These are phyloP conservation scores for Neurospora sp. DNA, from an alignment of 495 filamentous ascomycete species.

Conservation along the genomic window DNA sequence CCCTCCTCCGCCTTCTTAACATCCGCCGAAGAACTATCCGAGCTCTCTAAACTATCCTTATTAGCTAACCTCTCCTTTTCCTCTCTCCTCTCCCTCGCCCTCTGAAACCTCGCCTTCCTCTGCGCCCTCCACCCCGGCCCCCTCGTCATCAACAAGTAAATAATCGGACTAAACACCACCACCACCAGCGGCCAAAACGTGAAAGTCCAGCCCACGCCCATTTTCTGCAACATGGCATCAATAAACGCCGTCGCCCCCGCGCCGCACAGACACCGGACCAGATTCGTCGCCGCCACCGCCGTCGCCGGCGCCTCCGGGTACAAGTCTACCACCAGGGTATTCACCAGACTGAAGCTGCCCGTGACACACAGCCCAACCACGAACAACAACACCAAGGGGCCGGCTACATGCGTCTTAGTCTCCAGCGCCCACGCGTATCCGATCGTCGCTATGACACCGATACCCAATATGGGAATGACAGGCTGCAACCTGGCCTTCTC, in stretches of 20 bases:
- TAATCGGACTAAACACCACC: constrained; percentile 23
- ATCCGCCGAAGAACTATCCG: neutral
- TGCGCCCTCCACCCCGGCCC: constrained; percentile 36
- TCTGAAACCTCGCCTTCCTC: constrained; percentile 18
- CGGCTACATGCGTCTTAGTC: constrained; percentile 32
- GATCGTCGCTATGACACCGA: constrained; percentile 33
- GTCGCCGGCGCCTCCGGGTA: constrained; percentile 36
- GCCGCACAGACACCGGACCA: constrained; percentile 35
- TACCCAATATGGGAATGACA: constrained; percentile 35
- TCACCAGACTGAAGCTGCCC: constrained; percentile 41
- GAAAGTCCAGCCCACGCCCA: constrained; percentile 39
- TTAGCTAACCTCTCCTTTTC: neutral
- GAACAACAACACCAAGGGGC: constrained; percentile 46
- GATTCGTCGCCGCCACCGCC: constrained; percentile 38
- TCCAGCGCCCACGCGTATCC: constrained; percentile 52
- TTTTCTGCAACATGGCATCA: constrained; percentile 27
- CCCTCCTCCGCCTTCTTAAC: neutral
- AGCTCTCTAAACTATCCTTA: neutral
- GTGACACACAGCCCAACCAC: constrained; percentile 44
- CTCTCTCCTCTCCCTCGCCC: constrained; percentile 16
- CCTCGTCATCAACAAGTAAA: constrained; percentile 28
- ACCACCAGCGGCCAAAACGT: constrained; percentile 34
- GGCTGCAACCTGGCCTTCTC: constrained; percentile 52
- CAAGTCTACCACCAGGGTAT: constrained; percentile 37
- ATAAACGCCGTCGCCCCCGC: constrained; percentile 36